phyloP scores from a whole-genome alignment of 2,329 filamentous ascomycete genomes.

The Xylariaceae sp. region DNA sequence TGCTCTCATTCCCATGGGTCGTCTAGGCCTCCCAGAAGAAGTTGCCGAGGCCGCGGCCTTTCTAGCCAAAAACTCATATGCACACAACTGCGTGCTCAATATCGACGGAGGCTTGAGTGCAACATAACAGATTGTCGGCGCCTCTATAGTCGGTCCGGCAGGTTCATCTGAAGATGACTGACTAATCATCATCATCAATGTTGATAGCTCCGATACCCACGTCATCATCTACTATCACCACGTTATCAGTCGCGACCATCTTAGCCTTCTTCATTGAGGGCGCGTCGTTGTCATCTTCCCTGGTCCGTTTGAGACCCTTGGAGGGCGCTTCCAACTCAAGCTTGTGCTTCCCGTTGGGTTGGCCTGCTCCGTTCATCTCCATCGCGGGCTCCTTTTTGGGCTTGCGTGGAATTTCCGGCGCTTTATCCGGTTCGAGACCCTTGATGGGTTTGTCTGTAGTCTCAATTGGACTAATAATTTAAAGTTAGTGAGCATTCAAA shows the following conservation, averaged over 20 bases:
- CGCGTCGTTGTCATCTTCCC: conserved; percentile 51
- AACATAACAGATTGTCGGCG: conserved; percentile 47
- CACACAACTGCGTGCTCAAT: conserved; percentile 86
- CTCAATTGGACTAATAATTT: conserved; percentile 20
- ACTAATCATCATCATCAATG: conserved; percentile 66
- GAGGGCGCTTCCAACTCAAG: conserved; percentile 46
- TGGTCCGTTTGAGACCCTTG: conserved; percentile 55
- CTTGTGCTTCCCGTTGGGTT: conserved; percentile 51
- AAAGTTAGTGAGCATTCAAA: conserved; percentile 33
- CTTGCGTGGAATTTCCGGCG: conserved; percentile 59
- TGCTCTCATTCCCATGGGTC: conserved; percentile 65
- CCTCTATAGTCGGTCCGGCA: neutral
- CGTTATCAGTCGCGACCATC: conserved; percentile 47
- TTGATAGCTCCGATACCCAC: conserved; percentile 66
- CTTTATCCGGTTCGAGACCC: conserved; percentile 50
- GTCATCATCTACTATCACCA: conserved; percentile 56
- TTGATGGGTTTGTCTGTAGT: conserved; percentile 63
- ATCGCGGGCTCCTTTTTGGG: conserved; percentile 52
- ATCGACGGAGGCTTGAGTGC: conserved; percentile 85
- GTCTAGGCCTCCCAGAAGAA: conserved; percentile 73
- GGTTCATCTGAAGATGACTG: neutral
- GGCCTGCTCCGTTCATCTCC: conserved; percentile 48
- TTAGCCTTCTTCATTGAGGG: conserved; percentile 58
- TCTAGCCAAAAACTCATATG: conserved; percentile 78
- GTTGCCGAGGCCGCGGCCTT: conserved; percentile 85